Evolutionary conservation across 2,329 filamentous ascomycete genomes (phyloP).

Genomic region (Fusarium vanettenii): DNA sequence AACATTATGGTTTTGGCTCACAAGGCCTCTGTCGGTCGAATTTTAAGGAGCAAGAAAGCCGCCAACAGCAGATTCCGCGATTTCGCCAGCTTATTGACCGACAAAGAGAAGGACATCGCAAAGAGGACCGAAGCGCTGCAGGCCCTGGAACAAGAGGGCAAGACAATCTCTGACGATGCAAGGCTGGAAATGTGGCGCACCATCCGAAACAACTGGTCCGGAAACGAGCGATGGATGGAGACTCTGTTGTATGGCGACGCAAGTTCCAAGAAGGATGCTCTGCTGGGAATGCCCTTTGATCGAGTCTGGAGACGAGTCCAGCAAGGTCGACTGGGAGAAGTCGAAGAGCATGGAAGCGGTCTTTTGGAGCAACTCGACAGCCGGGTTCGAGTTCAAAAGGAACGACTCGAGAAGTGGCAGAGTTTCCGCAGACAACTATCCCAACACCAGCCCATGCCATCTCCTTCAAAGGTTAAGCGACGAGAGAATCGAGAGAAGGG

Average conservation of each 20-base stretch:
- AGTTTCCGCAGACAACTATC: constrained; percentile 68
- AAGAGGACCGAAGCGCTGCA: constrained; percentile 62
- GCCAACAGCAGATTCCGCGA: constrained; percentile 69
- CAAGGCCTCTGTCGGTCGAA: constrained; percentile 70
- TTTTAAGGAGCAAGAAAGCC: constrained; percentile 70
- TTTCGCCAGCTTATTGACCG: constrained; percentile 72
- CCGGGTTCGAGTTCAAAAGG: constrained; percentile 74
- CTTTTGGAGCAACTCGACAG: constrained; percentile 78
- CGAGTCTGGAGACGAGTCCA: constrained; percentile 77
- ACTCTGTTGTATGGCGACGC: constrained; percentile 76
- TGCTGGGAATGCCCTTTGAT: constrained; percentile 76
- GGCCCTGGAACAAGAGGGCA: constrained; percentile 43
- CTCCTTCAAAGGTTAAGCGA: constrained; percentile 37
- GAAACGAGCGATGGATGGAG: constrained; percentile 79
- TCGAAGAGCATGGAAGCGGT: constrained; percentile 63
- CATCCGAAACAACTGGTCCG: constrained; percentile 81
- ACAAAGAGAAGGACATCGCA: constrained; percentile 70
- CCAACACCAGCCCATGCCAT: constrained; percentile 44
- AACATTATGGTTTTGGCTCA: constrained; percentile 79
- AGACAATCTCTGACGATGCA: constrained; percentile 55
- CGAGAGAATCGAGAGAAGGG: constrained; percentile 49
- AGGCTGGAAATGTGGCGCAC: constrained; percentile 67
- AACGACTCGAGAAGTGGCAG: constrained; percentile 79
- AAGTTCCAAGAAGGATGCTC: constrained; percentile 64
- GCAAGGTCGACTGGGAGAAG: constrained; percentile 65